These are phyloP conservation scores for Scutellospora calospora DNA, from an alignment of 371 early-diverging fungal species.

Conservation along the genomic window DNA sequence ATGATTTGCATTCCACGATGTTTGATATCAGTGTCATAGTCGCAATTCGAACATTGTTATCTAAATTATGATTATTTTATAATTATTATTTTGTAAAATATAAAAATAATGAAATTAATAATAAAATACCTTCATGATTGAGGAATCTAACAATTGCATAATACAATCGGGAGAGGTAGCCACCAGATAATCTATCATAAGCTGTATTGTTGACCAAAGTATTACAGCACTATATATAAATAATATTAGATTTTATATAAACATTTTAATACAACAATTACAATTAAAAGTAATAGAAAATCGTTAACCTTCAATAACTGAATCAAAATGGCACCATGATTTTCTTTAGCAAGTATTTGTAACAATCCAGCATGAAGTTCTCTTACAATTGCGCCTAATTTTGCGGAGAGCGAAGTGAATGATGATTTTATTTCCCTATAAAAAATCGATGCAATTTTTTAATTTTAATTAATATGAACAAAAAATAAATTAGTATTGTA, in stretches of 20 bases:
- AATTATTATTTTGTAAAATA: not conserved
- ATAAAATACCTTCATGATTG: not conserved
- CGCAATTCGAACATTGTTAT: slow-evolving; percentile 5
- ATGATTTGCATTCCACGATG: slow-evolving; percentile 18
- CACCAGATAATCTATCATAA: slow-evolving; percentile 43
- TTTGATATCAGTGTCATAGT: slow-evolving; percentile 23
- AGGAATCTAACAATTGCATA: slow-evolving; percentile 22
- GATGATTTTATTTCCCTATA: slow-evolving; percentile 42
- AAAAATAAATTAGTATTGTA: too few relatives aligned
- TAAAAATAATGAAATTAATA: not conserved
- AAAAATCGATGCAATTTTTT: not conserved
- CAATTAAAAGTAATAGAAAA: not conserved
- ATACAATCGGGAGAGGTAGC: slow-evolving; percentile 34
- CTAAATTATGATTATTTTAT: not conserved
- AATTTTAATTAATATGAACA: too few relatives aligned
- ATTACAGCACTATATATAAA: slow-evolving; percentile 30
- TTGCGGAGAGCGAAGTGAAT: slow-evolving; percentile 44
- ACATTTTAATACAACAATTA: not conserved
- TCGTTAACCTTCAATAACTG: slow-evolving; percentile 37
- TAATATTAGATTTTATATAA: not conserved
- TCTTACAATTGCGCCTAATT: slow-evolving; percentile 43
- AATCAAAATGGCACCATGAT: not conserved
- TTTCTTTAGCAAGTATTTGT: slow-evolving; percentile 17
- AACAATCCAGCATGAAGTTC: slow-evolving; percentile 42
- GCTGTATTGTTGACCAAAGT: slow-evolving; percentile 38